phyloP scores from a whole-genome alignment of 2,329 filamentous ascomycete species.

The Fusarium sp. region DNA sequence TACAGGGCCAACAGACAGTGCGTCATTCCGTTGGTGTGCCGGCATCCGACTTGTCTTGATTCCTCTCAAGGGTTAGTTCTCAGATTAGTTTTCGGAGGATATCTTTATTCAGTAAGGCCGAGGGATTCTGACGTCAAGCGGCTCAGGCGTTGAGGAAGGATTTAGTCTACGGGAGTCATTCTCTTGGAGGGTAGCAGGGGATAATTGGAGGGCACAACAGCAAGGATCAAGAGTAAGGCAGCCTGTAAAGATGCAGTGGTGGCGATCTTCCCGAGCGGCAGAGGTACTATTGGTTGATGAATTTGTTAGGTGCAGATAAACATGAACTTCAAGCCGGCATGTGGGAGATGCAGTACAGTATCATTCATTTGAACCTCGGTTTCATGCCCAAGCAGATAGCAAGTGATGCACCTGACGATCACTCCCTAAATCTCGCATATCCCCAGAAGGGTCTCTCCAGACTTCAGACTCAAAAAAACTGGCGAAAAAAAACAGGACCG shows the following conservation, averaged over 20 bases:
- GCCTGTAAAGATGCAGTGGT: not conserved
- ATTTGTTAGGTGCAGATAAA: slow-evolving; percentile 2
- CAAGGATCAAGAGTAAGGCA: too few relatives aligned
- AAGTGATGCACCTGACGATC: slow-evolving; percentile 20
- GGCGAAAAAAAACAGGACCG: slow-evolving; percentile 27
- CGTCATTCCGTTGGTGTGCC: slow-evolving; percentile 40
- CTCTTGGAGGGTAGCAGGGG: not conserved
- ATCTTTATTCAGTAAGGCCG: slow-evolving; percentile 16
- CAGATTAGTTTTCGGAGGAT: slow-evolving; percentile 22
- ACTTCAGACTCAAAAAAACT: slow-evolving; percentile 9
- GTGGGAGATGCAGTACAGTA: not conserved
- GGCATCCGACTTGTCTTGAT: slow-evolving; percentile 25
- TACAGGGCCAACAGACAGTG: slow-evolving; percentile 21
- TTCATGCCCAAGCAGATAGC: not conserved
- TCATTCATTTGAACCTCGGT: not conserved
- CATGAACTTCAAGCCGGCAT: not conserved
- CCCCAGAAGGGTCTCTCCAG: slow-evolving; percentile 2
- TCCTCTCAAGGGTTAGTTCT: slow-evolving; percentile 24
- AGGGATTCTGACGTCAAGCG: slow-evolving; percentile 35
- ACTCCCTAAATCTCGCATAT: slow-evolving; percentile 2
- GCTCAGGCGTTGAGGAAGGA: slow-evolving; percentile 24
- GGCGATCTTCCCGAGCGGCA: slow-evolving; percentile 21
- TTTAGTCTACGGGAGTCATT: not conserved
- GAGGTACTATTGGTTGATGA: slow-evolving; percentile 24
- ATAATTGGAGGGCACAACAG: not conserved